Percentiles rank a stretch among this genome's conserved stretches.
Conservation (phyloP, 129 eudicot genomes). For the Chrysanthemum seticuspe region DNA sequence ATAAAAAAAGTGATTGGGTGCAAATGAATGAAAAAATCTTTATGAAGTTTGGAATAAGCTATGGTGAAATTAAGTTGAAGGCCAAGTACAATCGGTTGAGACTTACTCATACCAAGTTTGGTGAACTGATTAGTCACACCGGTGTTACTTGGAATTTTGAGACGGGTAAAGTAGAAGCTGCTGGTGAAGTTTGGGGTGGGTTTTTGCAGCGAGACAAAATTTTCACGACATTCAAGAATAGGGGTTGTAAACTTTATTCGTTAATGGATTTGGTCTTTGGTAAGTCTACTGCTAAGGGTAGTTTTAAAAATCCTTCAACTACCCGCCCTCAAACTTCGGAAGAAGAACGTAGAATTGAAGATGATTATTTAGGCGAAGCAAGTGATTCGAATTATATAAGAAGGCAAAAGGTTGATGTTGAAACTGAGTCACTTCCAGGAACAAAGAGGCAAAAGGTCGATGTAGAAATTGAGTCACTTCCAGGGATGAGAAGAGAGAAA, state of each 20-base stretch:
- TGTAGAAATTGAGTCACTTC: not conserved
- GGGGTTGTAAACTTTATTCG: not conserved
- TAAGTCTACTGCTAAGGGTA: not conserved
- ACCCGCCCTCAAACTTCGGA: not conserved
- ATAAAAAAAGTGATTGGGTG: not conserved
- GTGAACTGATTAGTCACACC: not conserved
- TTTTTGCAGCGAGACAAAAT: not conserved
- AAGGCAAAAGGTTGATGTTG: not conserved
- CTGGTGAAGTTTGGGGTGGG: not conserved
- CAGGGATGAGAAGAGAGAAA: not conserved
- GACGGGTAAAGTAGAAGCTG: not conserved
- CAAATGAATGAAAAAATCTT: conserved; percentile 9
- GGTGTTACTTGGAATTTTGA: not conserved
- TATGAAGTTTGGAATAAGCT: not conserved
- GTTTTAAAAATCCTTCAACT: not conserved
- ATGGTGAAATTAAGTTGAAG: not conserved
- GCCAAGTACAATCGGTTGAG: not conserved
- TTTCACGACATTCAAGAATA: not conserved
- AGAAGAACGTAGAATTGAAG: not conserved
- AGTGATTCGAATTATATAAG: not conserved
- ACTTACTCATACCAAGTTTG: not conserved
- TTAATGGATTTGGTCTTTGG: not conserved
- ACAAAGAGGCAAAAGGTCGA: too few species aligned
- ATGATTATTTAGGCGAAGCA: not conserved
- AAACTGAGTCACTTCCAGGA: not conserved